Evolutionary conservation across 202 grass and related monocot genomes (phyloP), one percentile per base, ranked within the genome.

Genomic region (Brachypodium distachyon): DNA sequence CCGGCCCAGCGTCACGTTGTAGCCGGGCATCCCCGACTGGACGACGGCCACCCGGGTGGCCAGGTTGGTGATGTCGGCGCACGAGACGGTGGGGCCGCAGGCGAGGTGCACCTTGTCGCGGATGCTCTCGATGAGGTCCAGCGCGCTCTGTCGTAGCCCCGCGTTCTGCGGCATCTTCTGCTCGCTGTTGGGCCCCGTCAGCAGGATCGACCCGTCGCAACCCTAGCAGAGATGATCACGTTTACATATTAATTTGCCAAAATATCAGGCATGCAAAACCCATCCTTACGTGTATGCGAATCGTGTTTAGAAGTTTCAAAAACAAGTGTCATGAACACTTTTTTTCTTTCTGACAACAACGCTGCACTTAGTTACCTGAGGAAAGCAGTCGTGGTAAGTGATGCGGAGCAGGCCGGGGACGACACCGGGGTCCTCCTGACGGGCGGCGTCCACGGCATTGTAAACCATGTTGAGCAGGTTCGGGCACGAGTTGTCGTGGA

Each of bases 61-160:
- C 0, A 83, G 48, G 52, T 59, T 55, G 12, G 53, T 49, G 9
- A 88, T 63, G 51, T 88, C 85, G 6, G 85, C n/a, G 56, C 80
- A 87, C 4, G 85, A 88, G 23, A 88, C 85, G 3, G 59, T 59
- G 0, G 0, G 4, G 0, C 72, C 66, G 18, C 85, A 87, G 5
- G 16, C 29, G 7, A 3, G 7, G 29, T 32, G 57, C 57, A 34
- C 57, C 5, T 13, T 14, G 2, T 7, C 16, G 8, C 57, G 57
- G 57, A 61, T 61, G 18, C 1, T 1, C 57, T 61, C 16, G 29
- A 61, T 61, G 7, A 61, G 29, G 0, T 10, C 0, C 7, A 34
- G 29, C 7, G 29, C 57, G 57, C 16, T 33, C 7, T n/a, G 0
- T 7, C 17, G 57, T 7, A 61, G 13, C 29, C 57, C 16, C 0